Evolutionary conservation across 2,329 filamentous ascomycete species (phyloP).

Genomic region (Sclerotiophoma versabilis): DNA sequence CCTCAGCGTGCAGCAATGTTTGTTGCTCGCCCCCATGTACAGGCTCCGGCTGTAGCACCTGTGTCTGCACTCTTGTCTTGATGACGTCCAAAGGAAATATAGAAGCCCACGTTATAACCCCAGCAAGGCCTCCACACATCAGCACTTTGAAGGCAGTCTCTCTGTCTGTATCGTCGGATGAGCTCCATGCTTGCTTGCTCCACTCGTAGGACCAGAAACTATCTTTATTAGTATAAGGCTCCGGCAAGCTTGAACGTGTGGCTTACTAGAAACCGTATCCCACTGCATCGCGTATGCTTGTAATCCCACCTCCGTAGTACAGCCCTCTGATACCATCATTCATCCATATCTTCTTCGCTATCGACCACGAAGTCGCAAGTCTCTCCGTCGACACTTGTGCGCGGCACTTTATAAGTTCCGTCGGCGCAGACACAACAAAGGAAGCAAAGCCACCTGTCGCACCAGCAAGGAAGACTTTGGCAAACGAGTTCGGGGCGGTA

Average conservation of each 20-base stretch:
- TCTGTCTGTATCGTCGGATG: slow-evolving; percentile 54
- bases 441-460: slow-evolving; percentile 82
- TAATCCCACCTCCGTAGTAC: slow-evolving; percentile 82
- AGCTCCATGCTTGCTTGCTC: slow-evolving; percentile 66
- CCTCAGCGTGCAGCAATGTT: slow-evolving; percentile 27
- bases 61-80: slow-evolving; percentile 90
- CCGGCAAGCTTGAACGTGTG: background rate
- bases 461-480: slow-evolving; percentile 79
- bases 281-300: slow-evolving; percentile 81
- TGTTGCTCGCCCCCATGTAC: slow-evolving; percentile 25
- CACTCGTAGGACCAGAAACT: slow-evolving; percentile 91
- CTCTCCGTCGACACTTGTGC: slow-evolving; percentile 69
- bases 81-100: slow-evolving; percentile 92
- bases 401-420: slow-evolving; percentile 88
- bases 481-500: slow-evolving; percentile 55
- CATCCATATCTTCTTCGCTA: slow-evolving; percentile 68
- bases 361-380: slow-evolving; percentile 62
- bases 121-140: slow-evolving; percentile 85
- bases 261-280: slow-evolving; percentile 93
- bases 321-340: slow-evolving; percentile 71
- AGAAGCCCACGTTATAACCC: slow-evolving; percentile 86
- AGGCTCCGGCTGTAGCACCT: slow-evolving; percentile 49
- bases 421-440: slow-evolving; percentile 85
- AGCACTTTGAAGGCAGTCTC: slow-evolving; percentile 69
- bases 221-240: background rate